Conservation (phyloP, 2,329 filamentous ascomycete species). For the Penicillium digitatum region DNA sequence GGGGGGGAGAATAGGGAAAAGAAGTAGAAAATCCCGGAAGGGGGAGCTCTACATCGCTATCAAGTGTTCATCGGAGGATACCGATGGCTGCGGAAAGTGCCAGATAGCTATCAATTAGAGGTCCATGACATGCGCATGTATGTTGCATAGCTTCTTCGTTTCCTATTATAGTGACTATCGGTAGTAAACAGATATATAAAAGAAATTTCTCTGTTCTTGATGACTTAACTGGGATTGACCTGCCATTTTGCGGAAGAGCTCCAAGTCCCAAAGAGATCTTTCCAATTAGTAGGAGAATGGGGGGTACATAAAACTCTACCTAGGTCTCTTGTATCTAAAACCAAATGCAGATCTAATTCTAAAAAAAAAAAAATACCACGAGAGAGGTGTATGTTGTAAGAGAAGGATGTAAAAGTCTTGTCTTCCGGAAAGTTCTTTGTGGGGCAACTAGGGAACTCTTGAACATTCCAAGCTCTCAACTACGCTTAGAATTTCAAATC, state of each 20-base stretch:
- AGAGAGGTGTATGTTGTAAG: not conserved
- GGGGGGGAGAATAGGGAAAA: slow-evolving; percentile 1
- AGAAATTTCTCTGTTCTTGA: no score
- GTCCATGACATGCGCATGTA: not conserved
- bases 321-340: not conserved
- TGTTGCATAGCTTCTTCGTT: not conserved
- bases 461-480: slow-evolving; percentile 5
- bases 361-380: not conserved
- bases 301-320: not conserved
- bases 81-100: slow-evolving; percentile 31
- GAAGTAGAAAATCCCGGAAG: not conserved
- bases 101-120: slow-evolving; percentile 17
- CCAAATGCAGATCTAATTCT: not conserved
- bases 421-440: slow-evolving; percentile 36
- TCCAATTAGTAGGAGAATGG: not conserved
- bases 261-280: not conserved
- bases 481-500: not conserved
- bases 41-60: slow-evolving; percentile 11
- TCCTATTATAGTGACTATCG: not conserved
- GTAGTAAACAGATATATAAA: not conserved
- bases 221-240: not conserved
- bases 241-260: not conserved
- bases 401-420: not conserved
- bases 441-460: slow-evolving; percentile 19
- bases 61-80: slow-evolving; percentile 34